Conservation (phyloP, 495 filamentous ascomycete genomes). For the Neohortaea acidophila region DNA sequence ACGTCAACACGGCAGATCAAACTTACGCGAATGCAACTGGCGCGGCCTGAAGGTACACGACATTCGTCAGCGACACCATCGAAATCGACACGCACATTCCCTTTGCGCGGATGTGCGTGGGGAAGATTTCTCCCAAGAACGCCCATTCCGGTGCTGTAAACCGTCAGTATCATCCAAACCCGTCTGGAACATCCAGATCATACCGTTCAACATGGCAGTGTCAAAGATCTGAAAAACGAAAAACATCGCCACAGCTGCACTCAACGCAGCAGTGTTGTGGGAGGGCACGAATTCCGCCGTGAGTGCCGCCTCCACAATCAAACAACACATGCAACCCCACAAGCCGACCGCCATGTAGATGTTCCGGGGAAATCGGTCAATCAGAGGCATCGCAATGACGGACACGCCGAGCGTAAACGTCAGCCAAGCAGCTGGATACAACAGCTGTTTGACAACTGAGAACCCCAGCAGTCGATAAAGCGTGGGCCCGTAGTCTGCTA, state of each 20-base stretch:
- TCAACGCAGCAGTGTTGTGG: background rate
- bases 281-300: slow-evolving; percentile 1
- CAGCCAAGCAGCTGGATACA: slow-evolving; percentile 14
- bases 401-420: slow-evolving; percentile 12
- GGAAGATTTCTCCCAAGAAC: background rate
- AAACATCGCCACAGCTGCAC: slow-evolving; percentile 20
- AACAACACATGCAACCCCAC: slow-evolving; percentile 10
- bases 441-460: slow-evolving; percentile 12
- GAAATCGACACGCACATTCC: background rate
- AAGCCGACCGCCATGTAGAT: slow-evolving; percentile 13
- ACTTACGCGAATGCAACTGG: background rate
- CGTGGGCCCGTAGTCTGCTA: background rate
- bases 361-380: slow-evolving; percentile 19
- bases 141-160: background rate
- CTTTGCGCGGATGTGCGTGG: background rate
- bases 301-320: slow-evolving; percentile 20
- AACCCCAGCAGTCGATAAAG: slow-evolving; percentile 12
- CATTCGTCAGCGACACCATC: background rate
- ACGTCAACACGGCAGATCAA: too few species aligned
- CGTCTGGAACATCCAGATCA: background rate
- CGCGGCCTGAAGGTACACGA: background rate
- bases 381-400: slow-evolving; percentile 16
- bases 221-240: slow-evolving; percentile 12
- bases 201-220: background rate
- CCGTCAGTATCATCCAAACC: background rate